Percentiles rank a stretch among this genome's conserved stretches.
Conservation (phyloP, 2,329 filamentous ascomycete species). For the Lachnellula arida region DNA sequence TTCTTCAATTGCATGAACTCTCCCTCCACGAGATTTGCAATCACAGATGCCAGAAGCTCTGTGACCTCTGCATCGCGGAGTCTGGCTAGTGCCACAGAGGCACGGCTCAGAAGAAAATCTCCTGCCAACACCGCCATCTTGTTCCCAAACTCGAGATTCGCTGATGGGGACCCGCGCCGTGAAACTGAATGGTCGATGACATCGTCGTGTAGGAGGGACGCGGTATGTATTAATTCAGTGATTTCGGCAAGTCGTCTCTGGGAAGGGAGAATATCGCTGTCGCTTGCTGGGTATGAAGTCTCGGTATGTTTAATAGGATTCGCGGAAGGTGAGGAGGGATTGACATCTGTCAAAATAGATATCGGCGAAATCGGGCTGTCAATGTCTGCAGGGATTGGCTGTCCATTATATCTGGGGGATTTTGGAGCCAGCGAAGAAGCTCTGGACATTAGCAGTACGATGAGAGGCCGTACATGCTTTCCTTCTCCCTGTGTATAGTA, state of each 20-base stretch:
- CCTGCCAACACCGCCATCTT: slow-evolving; percentile 98
- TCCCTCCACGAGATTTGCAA: slow-evolving; percentile 94
- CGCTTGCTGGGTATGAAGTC: slow-evolving; percentile 33
- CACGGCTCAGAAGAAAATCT: slow-evolving; percentile 91
- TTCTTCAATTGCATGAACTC: slow-evolving; percentile 99
- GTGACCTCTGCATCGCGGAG: slow-evolving; percentile 90
- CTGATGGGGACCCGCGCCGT: slow-evolving; percentile 77
- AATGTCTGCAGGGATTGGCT: slow-evolving; percentile 38
- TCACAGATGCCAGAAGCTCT: slow-evolving; percentile 90
- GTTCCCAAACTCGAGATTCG: slow-evolving; percentile 94
- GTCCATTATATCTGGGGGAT: slow-evolving; percentile 40
- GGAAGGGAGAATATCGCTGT: slow-evolving; percentile 77
- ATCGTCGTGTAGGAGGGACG: slow-evolving; percentile 94
- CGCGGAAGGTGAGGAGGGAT: slow-evolving; percentile 58
- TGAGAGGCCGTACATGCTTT: slow-evolving; percentile 91
- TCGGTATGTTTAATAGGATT: slow-evolving; percentile 44
- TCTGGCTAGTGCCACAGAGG: slow-evolving; percentile 87
- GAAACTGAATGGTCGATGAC: slow-evolving; percentile 92
- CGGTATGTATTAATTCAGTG: slow-evolving; percentile 94
- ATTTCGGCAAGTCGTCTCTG: slow-evolving; percentile 93
- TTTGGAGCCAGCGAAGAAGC: slow-evolving; percentile 79
- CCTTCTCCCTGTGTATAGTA: slow-evolving; percentile 97
- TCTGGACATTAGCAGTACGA: slow-evolving; percentile 93
- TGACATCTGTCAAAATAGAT: slow-evolving; percentile 70
- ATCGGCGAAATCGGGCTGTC: slow-evolving; percentile 57